Conservation (phyloP, 305 asterid genomes). For the Rubia peregrina region DNA sequence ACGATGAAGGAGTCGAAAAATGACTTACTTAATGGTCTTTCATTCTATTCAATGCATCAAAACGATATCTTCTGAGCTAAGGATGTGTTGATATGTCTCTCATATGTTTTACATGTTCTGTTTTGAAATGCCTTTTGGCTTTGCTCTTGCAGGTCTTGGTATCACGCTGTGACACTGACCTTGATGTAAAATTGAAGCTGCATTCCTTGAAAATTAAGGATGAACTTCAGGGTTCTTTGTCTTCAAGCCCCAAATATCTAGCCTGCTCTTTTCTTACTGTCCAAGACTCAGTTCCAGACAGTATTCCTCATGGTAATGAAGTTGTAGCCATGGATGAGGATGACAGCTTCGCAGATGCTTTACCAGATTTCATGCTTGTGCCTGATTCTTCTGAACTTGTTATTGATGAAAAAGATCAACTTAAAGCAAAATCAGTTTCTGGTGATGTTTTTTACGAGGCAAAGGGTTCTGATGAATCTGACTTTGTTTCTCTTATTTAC, state of each 20-base stretch:
- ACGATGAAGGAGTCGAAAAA: background rate
- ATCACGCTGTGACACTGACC: slow-evolving; percentile 62
- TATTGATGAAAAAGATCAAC: slow-evolving; percentile 49
- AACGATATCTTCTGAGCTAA: background rate
- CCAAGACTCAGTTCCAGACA: slow-evolving; percentile 38
- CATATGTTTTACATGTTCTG: background rate
- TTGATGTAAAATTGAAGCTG: slow-evolving; percentile 78
- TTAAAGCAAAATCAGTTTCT: slow-evolving; percentile 31
- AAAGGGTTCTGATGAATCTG: slow-evolving; percentile 74
- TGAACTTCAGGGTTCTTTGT: slow-evolving; percentile 69
- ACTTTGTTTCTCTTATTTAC: slow-evolving; percentile 82
- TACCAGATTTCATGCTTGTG: slow-evolving; percentile 63
- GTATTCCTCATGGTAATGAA: slow-evolving; percentile 41
- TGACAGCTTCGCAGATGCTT: slow-evolving; percentile 81
- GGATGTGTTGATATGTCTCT: background rate
- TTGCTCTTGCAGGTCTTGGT: slow-evolving; percentile 58
- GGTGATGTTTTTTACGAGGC: slow-evolving; percentile 83
- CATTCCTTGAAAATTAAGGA: slow-evolving; percentile 88
- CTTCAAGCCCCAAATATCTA: slow-evolving; percentile 58
- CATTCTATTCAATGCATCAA: background rate
- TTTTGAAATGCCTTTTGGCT: slow-evolving; percentile 9
- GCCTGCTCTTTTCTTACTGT: slow-evolving; percentile 71
- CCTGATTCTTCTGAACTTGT: slow-evolving; percentile 56
- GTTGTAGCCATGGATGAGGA: slow-evolving; percentile 55
- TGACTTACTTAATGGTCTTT: background rate